phyloP scores from a whole-genome alignment of 768 basidiomycete genomes.

The Naematelia aurantialba region DNA sequence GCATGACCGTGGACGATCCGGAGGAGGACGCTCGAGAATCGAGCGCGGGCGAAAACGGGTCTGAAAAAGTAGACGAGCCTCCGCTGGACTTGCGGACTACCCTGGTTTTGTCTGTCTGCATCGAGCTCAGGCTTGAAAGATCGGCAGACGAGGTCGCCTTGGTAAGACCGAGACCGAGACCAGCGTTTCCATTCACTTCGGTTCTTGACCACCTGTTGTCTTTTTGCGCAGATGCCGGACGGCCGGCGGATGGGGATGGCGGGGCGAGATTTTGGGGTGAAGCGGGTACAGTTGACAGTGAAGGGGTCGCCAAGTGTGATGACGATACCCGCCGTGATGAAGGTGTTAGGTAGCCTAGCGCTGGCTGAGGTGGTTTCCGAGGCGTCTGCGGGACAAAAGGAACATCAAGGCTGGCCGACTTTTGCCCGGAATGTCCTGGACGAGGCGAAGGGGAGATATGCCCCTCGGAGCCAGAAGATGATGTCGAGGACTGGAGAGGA shows the following conservation, averaged over 20 bases:
- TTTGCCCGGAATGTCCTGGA: background rate
- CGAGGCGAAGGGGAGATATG: background rate
- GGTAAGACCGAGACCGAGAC: constrained; percentile 16
- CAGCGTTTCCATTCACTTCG: constrained; percentile 4
- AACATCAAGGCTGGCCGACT: constrained; percentile 19
- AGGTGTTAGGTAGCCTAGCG: constrained; percentile 40
- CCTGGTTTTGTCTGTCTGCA: too few relatives aligned
- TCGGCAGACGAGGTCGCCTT: background rate
- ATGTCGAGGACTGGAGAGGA: constrained; percentile 1
- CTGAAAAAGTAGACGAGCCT: background rate
- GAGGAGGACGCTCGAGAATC: background rate
- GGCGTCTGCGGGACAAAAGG: constrained; percentile 43
- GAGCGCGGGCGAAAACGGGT: background rate
- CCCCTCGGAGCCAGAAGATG: background rate
- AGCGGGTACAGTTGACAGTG: constrained; percentile 28
- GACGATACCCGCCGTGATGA: constrained; percentile 23
- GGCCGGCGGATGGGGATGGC: constrained; percentile 3
- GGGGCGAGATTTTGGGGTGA: constrained; percentile 19
- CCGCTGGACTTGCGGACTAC: constrained; percentile 6
- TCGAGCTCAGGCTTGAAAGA: constrained; percentile 5
- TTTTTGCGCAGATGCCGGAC: background rate
- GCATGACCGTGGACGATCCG: constrained; percentile 1
- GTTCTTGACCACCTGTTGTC: background rate
- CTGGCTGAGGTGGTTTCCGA: constrained; percentile 29
- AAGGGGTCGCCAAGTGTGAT: constrained; percentile 18